These are phyloP conservation scores for Fraxinus platypoda DNA, from an alignment of 305 asterid species.

Conservation along the genomic window DNA sequence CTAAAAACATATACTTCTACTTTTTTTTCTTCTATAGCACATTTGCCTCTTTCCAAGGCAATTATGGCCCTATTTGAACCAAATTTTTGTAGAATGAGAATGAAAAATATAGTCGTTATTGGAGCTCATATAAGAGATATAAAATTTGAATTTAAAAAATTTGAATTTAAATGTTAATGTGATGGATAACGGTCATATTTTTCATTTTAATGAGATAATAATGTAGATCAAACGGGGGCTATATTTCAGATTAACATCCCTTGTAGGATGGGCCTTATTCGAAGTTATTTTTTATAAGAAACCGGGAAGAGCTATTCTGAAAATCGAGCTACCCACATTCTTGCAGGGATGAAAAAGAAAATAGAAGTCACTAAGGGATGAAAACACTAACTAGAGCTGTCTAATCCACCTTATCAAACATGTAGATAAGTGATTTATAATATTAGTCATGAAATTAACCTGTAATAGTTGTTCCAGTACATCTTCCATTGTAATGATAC, in stretches of 20 bases:
- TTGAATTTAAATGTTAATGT: too few species aligned
- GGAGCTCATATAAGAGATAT: too few species aligned
- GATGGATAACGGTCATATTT: too few species aligned
- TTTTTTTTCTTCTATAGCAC: background rate
- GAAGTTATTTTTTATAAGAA: background rate
- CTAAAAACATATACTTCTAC: background rate
- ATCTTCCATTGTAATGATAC: conserved; percentile 84
- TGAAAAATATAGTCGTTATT: too few species aligned
- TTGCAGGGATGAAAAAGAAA: background rate
- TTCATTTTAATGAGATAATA: too few species aligned
- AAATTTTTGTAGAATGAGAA: too few species aligned
- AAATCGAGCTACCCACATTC: background rate
- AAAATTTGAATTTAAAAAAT: too few species aligned
- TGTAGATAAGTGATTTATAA: background rate
- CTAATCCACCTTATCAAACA: background rate
- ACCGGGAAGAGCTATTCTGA: background rate
- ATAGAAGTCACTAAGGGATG: background rate
- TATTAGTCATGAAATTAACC: conserved; percentile 32
- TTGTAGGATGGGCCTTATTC: background rate
- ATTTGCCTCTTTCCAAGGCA: background rate
- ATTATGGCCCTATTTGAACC: too few species aligned
- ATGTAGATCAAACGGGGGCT: too few species aligned
- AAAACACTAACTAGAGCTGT: background rate
- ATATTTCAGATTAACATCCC: background rate
- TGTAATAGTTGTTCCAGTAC: conserved; percentile 75